Conservation (phyloP, 768 basidiomycete genomes). For the Tylopilus intermedius region DNA sequence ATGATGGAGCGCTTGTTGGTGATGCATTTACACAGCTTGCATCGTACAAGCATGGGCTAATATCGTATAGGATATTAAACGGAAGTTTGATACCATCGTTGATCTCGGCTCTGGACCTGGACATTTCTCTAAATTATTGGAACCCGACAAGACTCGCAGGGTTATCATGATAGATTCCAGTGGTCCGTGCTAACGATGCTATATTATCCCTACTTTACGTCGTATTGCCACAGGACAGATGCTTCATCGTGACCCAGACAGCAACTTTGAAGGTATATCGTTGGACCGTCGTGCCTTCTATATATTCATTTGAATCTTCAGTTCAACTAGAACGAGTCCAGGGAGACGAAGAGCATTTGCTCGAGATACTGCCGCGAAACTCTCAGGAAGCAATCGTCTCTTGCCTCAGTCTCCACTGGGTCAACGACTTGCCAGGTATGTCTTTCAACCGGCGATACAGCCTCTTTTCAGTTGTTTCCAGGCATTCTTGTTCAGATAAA, state of each 20-base stretch:
- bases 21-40: conserved; percentile 16
- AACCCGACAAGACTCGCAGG: conserved; percentile 60
- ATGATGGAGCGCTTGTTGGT: conserved; percentile 90
- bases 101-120: conserved; percentile 92
- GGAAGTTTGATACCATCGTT: conserved; percentile 70
- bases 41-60: conserved; percentile 2
- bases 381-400: conserved; percentile 92
- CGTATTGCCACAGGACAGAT: conserved; percentile 46
- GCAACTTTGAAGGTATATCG: conserved; percentile 71
- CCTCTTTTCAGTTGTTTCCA: conserved; percentile 26
- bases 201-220: conserved; percentile 2
- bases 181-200: conserved; percentile 42
- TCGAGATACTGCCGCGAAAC: conserved; percentile 57
- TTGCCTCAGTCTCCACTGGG: conserved; percentile 91
- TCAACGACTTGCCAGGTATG: conserved; percentile 92
- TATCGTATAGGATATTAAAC: conserved; percentile 76
- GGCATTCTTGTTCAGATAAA: conserved; percentile 84
- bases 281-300: neutral
- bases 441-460: neutral
- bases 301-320: conserved; percentile 29
- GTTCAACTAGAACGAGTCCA: conserved; percentile 75
- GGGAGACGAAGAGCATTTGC: conserved; percentile 79
- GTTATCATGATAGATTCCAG: conserved; percentile 85
- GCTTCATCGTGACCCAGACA: conserved; percentile 71
- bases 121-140: conserved; percentile 82